Base-by-base conservation (phyloP, 2,329 filamentous ascomycete species). In the Remersonia thermophila region DNA sequence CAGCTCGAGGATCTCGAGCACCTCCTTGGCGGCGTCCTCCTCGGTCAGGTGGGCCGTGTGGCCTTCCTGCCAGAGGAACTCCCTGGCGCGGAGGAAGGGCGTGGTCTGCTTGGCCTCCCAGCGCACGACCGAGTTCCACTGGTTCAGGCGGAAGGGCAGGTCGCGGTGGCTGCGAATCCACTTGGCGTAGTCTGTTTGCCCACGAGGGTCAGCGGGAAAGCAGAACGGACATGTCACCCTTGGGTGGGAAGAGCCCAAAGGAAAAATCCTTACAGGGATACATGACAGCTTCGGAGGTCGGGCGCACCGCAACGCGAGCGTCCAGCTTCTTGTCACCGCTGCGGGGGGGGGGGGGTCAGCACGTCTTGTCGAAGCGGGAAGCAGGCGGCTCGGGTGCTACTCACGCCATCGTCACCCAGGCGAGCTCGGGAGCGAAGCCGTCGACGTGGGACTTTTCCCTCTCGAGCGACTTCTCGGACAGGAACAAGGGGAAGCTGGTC, bases 61-160 rank as follows among this genome's bases (percentile, higher is more conserved):
- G 16, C 87, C 87, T 64, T 98, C 91, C 60, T 98, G 91, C 91
- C 91, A 98, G 47, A 96, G 63, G 61, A 98, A 98, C 60, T 98
- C 91, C 58, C 93, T 72, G 31, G 89, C 89, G 51, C 89, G 73
- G 39, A 98, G 71, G 67, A 96, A 96, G 27, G 43, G 43, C 14
- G 41, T 41, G 30, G 43, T 45, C 26, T 45, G 43, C 35, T 45
- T 45, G 18, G 43, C 43, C 32, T 45, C 91, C 91, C 91, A 96
- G 51, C 89, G 77, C 33, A 54, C 71, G 46, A 74, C 70, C 11
- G 81, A 93, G 71, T 95, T 95, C 91, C 91, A 98, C 62, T 98
- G 91, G 66, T 96, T 96, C 48, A 96, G 71, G 54, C 85, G 80
- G 48, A 96, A 71, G 44, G 91, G 93, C 40, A 98, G 78, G 55